Conservation (phyloP, 176 grass and related monocot genomes). For the Ananas comosus region DNA sequence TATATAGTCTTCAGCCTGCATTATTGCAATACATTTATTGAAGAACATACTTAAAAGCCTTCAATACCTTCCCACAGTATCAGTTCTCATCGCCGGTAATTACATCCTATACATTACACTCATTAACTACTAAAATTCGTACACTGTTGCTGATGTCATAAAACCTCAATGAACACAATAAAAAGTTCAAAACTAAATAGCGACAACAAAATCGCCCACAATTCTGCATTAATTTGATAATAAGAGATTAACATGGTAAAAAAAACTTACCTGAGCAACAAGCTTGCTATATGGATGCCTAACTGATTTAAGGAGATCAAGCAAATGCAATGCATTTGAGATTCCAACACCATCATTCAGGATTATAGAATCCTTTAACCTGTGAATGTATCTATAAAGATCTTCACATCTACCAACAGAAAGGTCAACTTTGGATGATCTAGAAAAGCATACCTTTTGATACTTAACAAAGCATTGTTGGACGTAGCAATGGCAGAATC, state of each 20-base stretch:
- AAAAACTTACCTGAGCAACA: slow-evolving; percentile 60
- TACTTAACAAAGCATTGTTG: slow-evolving; percentile 30
- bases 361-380: slow-evolving; percentile 46
- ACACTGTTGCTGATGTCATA: too few species aligned
- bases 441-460: slow-evolving; percentile 34
- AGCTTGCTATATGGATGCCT: slow-evolving; percentile 77
- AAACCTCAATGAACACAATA: too few species aligned
- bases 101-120: too few species aligned
- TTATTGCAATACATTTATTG: slow-evolving; percentile 5
- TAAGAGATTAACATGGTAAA: not conserved
- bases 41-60: not conserved
- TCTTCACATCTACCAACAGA: not conserved
- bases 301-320: slow-evolving; percentile 49
- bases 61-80: not conserved
- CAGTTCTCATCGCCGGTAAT: not conserved
- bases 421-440: not conserved
- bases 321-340: slow-evolving; percentile 40
- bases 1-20: slow-evolving; percentile 64
- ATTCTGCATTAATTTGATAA: not conserved
- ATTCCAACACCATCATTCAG: slow-evolving; percentile 16
- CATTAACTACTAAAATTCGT: too few species aligned
- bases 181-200: not conserved
- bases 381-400: slow-evolving; percentile 21
- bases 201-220: not conserved
- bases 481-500: slow-evolving; percentile 34